Evolutionary conservation across 768 basidiomycete genomes (phyloP).

Genomic region (Leccinum boreale): DNA sequence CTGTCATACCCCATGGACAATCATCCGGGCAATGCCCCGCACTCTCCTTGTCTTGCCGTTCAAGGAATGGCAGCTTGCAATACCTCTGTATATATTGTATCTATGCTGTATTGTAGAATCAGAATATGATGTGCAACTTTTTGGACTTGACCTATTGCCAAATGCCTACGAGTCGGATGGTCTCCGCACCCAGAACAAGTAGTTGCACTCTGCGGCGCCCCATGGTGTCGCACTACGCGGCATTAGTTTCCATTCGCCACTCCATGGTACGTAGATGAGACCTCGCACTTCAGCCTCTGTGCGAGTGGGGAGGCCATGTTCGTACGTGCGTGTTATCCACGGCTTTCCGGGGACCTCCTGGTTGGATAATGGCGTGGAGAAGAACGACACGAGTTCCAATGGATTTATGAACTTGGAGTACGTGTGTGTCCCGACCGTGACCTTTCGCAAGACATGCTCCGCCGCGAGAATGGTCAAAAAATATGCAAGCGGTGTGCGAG

Average conservation of each 20-base stretch:
- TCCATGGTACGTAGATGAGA: conserved; percentile 71
- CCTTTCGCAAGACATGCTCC: conserved; percentile 77
- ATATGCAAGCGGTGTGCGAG: conserved; percentile 76
- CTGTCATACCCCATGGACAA: background rate
- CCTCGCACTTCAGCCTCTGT: conserved; percentile 79
- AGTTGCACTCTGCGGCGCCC: conserved; percentile 62
- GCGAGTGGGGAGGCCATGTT: conserved; percentile 49
- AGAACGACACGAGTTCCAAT: conserved; percentile 79
- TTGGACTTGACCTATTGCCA: background rate
- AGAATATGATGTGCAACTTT: background rate
- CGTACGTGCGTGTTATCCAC: conserved; percentile 59
- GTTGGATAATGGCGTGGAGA: conserved; percentile 41
- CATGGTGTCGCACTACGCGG: conserved; percentile 48
- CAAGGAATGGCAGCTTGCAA: background rate
- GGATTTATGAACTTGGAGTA: conserved; percentile 89
- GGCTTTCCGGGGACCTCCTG: conserved; percentile 27
- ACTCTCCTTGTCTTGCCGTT: background rate
- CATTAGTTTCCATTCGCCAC: conserved; percentile 66
- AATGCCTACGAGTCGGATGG: conserved; percentile 33
- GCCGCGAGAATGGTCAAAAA: conserved; percentile 73
- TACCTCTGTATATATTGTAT: conserved; percentile 13
- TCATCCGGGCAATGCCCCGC: background rate
- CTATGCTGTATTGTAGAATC: conserved; percentile 16
- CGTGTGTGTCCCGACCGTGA: conserved; percentile 86
- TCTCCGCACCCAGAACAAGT: conserved; percentile 85